Percentiles rank a stretch among this genome's conserved stretches.
These are phyloP conservation scores for Candida lessepsii DNA, from an alignment of 805 yeast species.

Conservation along the genomic window DNA sequence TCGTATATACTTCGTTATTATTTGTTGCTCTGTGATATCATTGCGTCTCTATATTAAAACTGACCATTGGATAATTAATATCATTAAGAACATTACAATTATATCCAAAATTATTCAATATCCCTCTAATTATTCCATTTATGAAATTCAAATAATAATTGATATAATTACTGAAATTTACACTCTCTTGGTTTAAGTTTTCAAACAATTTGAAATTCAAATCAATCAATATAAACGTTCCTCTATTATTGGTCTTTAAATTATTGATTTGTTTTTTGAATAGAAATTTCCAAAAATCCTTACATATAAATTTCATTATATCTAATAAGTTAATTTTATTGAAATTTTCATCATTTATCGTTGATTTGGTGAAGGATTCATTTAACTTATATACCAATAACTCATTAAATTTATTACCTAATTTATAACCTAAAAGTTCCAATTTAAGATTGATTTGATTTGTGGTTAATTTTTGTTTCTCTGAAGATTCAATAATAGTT, in stretches of 20 bases:
- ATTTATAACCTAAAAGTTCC: constrained; percentile 67
- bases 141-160: constrained; percentile 62
- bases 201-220: constrained; percentile 55
- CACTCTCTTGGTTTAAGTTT: constrained; percentile 50
- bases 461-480: constrained; percentile 5
- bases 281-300: constrained; percentile 83
- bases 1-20: background rate
- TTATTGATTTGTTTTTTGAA: constrained; percentile 89
- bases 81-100: constrained; percentile 67
- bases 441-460: constrained; percentile 24
- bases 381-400: constrained; percentile 41
- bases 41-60: constrained; percentile 66
- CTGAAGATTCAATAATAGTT: constrained; percentile 13
- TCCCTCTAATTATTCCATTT: constrained; percentile 73
- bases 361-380: constrained; percentile 23
- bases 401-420: constrained; percentile 60
- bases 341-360: constrained; percentile 13
- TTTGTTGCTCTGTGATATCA: background rate
- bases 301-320: constrained; percentile 87
- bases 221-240: constrained; percentile 79
- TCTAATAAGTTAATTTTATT: constrained; percentile 65
- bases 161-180: constrained; percentile 53
- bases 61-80: constrained; percentile 60
- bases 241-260: constrained; percentile 86
- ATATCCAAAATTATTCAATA: constrained; percentile 65